phyloP scores from a whole-genome alignment of 2,329 filamentous ascomycete species.

The Calycina marina region DNA sequence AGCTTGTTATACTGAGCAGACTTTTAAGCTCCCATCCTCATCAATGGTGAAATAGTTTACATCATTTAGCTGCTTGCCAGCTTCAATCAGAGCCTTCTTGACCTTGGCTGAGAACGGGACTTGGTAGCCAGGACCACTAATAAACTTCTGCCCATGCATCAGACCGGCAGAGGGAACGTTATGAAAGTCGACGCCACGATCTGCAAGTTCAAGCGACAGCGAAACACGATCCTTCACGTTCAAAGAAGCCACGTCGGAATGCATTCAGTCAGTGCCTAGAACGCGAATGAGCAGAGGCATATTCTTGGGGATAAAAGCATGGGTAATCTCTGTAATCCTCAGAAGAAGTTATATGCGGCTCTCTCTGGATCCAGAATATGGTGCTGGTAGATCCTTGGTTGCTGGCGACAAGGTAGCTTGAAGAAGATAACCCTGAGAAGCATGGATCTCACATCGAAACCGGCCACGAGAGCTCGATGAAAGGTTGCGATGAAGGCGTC shows the following conservation, averaged over 20 bases:
- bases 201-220: conserved; percentile 46
- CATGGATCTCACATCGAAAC: conserved; percentile 61
- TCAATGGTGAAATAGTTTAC: no score
- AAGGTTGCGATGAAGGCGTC: conserved; percentile 42
- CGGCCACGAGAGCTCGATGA: conserved; percentile 47
- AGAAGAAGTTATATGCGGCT: conserved; percentile 54
- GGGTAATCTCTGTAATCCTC: conserved; percentile 48
- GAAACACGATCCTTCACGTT: conserved; percentile 45
- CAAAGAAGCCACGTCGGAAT: conserved; percentile 45
- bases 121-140: conserved; percentile 50
- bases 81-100: conserved; percentile 54
- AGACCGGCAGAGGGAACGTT: conserved; percentile 57
- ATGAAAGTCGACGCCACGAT: conserved; percentile 56
- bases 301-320: conserved; percentile 43
- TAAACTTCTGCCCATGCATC: conserved; percentile 41
- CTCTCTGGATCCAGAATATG: conserved; percentile 51
- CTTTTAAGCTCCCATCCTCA: no score
- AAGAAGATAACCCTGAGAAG: conserved; percentile 63
- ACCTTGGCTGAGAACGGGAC: conserved; percentile 51
- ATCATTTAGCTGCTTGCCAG: no score
- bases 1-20: no score
- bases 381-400: conserved; percentile 51
- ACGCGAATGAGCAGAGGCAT: conserved; percentile 62
- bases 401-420: conserved; percentile 53
- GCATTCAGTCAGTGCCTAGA: conserved; percentile 62